phyloP scores from a whole-genome alignment of 139 green algal genomes.

The Micractinium sp. region DNA sequence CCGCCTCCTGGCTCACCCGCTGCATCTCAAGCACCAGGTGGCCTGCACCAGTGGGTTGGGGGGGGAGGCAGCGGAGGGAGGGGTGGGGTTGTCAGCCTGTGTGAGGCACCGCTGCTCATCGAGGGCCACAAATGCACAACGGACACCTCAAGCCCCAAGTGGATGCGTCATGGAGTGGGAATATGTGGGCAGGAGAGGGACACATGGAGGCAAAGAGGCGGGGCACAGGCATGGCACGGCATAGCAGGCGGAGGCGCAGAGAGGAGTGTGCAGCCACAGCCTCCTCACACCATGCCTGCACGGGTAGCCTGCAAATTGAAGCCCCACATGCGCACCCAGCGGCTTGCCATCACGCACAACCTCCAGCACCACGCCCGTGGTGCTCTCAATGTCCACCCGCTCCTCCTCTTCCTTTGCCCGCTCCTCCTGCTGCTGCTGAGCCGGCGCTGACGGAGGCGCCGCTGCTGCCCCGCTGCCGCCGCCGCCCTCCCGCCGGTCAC shows the following conservation, averaged over 20 bases:
- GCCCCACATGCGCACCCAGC: slow-evolving; percentile 25
- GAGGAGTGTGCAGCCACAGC: too few species aligned
- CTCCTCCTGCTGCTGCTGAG: background rate
- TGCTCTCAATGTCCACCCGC: slow-evolving; percentile 48
- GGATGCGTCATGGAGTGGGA: too few species aligned
- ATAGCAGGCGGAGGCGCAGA: too few species aligned
- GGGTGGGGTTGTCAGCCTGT: too few species aligned
- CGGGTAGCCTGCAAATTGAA: background rate
- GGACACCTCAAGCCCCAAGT: too few species aligned
- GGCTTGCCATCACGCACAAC: slow-evolving; percentile 61
- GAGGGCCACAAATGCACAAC: too few species aligned
- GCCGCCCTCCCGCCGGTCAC: background rate
- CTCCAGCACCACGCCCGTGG: slow-evolving; percentile 43
- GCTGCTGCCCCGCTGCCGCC: background rate
- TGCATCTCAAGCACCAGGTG: slow-evolving; percentile 62
- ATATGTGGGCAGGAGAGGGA: too few species aligned
- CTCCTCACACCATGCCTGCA: background rate
- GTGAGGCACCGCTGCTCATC: too few species aligned
- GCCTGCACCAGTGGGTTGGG: background rate
- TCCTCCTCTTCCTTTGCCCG: slow-evolving; percentile 7
- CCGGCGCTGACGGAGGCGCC: background rate
- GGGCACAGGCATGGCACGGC: too few species aligned
- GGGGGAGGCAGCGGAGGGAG: too few species aligned
- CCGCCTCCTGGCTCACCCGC: slow-evolving; percentile 56
- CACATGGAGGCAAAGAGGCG: too few species aligned